phyloP scores from a whole-genome alignment of 257 asterid genomes.

The Gardenia jasminoides region DNA sequence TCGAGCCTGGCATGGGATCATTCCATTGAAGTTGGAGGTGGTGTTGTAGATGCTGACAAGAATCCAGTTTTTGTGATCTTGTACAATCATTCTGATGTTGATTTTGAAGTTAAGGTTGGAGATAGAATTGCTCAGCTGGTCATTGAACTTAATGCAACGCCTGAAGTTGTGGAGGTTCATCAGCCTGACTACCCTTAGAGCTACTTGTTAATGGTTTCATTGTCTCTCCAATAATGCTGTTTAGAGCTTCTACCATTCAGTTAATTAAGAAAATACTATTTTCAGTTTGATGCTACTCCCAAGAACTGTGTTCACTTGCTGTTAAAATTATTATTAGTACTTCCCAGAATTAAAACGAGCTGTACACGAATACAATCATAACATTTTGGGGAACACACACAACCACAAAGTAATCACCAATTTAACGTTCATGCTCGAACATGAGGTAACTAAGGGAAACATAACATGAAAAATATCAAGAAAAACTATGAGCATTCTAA shows the following conservation, averaged over 20 bases:
- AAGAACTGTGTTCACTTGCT: too few relatives aligned
- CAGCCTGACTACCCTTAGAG: not conserved
- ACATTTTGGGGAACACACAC: too few relatives aligned
- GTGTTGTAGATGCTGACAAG: slow-evolving; percentile 35
- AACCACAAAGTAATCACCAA: too few relatives aligned
- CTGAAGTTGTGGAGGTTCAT: slow-evolving; percentile 50
- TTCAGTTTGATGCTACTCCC: too few relatives aligned
- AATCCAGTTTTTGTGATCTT: slow-evolving; percentile 59
- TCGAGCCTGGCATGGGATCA: slow-evolving; percentile 28
- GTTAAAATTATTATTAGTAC: too few relatives aligned
- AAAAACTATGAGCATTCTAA: not conserved
- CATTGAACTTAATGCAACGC: slow-evolving; percentile 41
- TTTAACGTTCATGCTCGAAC: not conserved
- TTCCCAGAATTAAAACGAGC: too few relatives aligned
- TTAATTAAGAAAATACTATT: too few relatives aligned
- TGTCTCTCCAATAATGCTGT: too few relatives aligned
- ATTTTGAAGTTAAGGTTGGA: slow-evolving; percentile 50
- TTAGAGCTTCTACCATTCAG: too few relatives aligned
- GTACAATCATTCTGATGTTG: slow-evolving; percentile 51
- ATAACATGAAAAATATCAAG: not conserved
- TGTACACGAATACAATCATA: too few relatives aligned
- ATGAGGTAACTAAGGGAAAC: not conserved
- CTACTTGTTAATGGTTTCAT: too few relatives aligned
- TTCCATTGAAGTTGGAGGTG: slow-evolving; percentile 29
- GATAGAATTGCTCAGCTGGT: slow-evolving; percentile 44